Base-by-base conservation (phyloP, 2,329 filamentous ascomycete species). In the Diaporthe eres region DNA sequence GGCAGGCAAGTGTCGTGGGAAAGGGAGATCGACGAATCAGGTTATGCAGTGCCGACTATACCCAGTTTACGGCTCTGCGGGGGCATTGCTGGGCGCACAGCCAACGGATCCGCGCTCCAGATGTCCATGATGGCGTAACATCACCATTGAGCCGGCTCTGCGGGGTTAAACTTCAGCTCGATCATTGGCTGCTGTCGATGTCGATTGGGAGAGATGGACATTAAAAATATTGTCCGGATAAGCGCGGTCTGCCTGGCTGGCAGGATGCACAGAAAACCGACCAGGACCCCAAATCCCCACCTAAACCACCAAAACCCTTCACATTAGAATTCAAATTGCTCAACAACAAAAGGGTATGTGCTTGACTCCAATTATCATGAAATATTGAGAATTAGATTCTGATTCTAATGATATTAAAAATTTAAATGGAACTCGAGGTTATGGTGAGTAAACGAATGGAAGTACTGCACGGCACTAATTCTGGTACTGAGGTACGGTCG, bases 11-110 rank as follows among this genome's bases (percentile, higher is more conserved):
- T 68, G 47, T 73, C 47, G 37, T 65, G 8, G 44, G 25, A 60
- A 9, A 71, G 51, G 19, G n/a, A 71, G 19, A 63, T 72, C 63
- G 72, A 37, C 75, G 65, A 76, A 75, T 75, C 72, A 72, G 53
- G 53, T 75, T 76, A 75, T 49, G 34, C 65, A 22, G 8, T 13
- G 42, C 31, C 47, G 65, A 72, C 28, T 12, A 25, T 61, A 34
- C 53, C 55, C 15, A 34, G 4, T 22, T 17, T 28, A 51, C 19
- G 39, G 31, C 19, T n/a, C 17, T 72, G 65, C 71, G 34, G 71
- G 74, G 74, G 61, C 34, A 34, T 44, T 67, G n/a, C 65, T 49
- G 37, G 55, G 58, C 60, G 19, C 31, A 10, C 42, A 28, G 58
- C 63, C 63, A 55, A 28, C n/a, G 34, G 31, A 61, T 71, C 37